These are phyloP conservation scores for Cyberlindnera mycetangii DNA, from an alignment of 805 yeast species.

Conservation along the genomic window DNA sequence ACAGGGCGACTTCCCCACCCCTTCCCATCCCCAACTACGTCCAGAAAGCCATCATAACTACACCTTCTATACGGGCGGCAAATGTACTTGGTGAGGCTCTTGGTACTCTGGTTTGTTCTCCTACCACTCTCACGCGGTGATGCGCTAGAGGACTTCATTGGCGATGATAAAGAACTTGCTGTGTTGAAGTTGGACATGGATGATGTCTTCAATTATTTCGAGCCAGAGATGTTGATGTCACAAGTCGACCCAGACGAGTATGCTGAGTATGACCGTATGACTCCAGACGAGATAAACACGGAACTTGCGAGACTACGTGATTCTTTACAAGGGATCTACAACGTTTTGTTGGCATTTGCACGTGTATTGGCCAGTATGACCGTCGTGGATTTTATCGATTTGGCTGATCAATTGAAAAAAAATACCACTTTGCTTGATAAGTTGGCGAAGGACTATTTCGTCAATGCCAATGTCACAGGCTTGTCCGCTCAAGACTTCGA, in stretches of 20 bases:
- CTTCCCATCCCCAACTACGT: too few relatives aligned
- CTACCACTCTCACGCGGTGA: neutral
- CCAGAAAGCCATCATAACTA: neutral
- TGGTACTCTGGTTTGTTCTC: neutral
- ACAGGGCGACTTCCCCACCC: neutral
- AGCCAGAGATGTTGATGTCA: conserved; percentile 16
- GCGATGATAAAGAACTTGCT: conserved; percentile 13
- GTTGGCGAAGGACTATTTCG: conserved; percentile 5
- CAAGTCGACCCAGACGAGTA: conserved; percentile 9
- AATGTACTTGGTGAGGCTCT: conserved; percentile 7
- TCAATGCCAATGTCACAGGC: conserved; percentile 1
- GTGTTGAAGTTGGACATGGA: conserved; percentile 16
- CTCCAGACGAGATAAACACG: conserved; percentile 13
- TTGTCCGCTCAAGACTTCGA: neutral
- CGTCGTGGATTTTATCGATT: conserved; percentile 14
- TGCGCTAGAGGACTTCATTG: conserved; percentile 14
- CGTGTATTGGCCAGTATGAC: conserved; percentile 16
- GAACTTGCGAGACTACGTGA: conserved; percentile 13
- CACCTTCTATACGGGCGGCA: conserved; percentile 1
- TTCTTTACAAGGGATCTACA: conserved; percentile 16
- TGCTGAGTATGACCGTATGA: conserved; percentile 8
- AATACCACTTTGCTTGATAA: conserved; percentile 4
- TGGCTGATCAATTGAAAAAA: conserved; percentile 12
- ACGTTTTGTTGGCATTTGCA: conserved; percentile 15
- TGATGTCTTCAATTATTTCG: conserved; percentile 14